Evolutionary conservation across 768 basidiomycete genomes (phyloP), one percentile per base, ranked within the genome.

Genomic region (Rhizopogon salebrosus): DNA sequence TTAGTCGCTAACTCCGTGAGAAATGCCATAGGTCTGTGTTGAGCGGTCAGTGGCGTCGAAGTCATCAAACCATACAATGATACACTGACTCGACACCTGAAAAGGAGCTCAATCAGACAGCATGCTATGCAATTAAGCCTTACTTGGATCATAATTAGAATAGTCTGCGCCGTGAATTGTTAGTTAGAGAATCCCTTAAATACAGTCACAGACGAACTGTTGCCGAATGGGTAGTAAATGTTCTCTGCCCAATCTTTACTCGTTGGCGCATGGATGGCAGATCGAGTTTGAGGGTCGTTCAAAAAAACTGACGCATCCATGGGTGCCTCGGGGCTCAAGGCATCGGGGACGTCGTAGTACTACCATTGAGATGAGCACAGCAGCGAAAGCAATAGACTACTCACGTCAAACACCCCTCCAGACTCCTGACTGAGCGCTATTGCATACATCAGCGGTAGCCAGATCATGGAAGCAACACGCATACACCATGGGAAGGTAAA

Each of bases 201-300:
- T 4, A 11, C 11, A 36, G 7, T 24, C 20, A 16, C 11, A 7
- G 43, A 49, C 67, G 60, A 27, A 69, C 62, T 60, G 54, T 60
- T 66, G n/a, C 60, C 61, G 59, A 74, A 69, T 2, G 72, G 68
- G 61, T 70, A 78, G 51, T 53, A 26, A 52, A 75, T 64, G 34
- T 49, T 62, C 34, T 57, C 54, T 0, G 31, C 34, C 78, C 78
- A 79, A 34, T 79, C 62, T 56, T 75, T 73, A 63, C 78, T 86
- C 8, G 74, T 79, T 3, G 87, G 86, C 3, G 86, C 86, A 64
- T 89, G 86, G 18, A 89, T 65, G 1, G 86, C 86, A 37, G 75
- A 68, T 45, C 78, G 72, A n/a, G 77, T 80, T 39, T 64, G 73
- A 42, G 75, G 71, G 59, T 86, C 83, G 55, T 88, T 88, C 52